Evolutionary conservation across 176 grass and related monocot species (phyloP), one percentile per base, ranked within the genome.

Genomic region (Juncus inflexus): DNA sequence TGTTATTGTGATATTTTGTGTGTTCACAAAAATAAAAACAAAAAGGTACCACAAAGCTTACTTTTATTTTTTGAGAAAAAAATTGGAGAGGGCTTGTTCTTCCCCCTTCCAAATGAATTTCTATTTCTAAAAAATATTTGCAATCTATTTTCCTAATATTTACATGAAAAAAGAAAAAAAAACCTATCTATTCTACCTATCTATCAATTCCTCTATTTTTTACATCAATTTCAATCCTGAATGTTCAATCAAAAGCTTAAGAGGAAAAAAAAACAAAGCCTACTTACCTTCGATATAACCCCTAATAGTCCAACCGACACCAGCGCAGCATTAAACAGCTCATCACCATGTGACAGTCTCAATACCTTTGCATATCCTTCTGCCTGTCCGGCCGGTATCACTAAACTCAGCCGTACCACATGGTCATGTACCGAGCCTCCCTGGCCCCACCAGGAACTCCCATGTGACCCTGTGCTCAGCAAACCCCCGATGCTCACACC

Each of bases 391-490:
- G 78, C 69, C 50, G 87, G 61, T 4, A 83, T 72, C 42, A 90
- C 91, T 9, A 96, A 10, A 40, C 61, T 75, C 55, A 96, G 81
- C 36, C 15, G 65, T 5, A 83, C 76, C 5, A 90, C 76, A 57
- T 87, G 61, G 65, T 96, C 91, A 64, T 96, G 91, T 36, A 87
- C 86, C 15, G 91, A 75, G 2, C 81, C 91, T 1, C 91, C 86
- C 1, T 12, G 19, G 0, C 86, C 91, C 91, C 83, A 90, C 91
- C 91, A 96, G 7, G 91, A 96, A 81, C 91, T 90, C 3, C 91
- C 91, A 28, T 96, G 86, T 57, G 86, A 90, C 2, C 84, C 91
- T 0, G 86, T 96, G 73, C 78, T 83, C 15, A 96, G 50, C 12
- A 87, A 13, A 16, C 91, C 91, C 0, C 76, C 86, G 13, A 96